Base-by-base conservation (phyloP, 371 early-diverging fungal species). In the Mucor indicus region DNA sequence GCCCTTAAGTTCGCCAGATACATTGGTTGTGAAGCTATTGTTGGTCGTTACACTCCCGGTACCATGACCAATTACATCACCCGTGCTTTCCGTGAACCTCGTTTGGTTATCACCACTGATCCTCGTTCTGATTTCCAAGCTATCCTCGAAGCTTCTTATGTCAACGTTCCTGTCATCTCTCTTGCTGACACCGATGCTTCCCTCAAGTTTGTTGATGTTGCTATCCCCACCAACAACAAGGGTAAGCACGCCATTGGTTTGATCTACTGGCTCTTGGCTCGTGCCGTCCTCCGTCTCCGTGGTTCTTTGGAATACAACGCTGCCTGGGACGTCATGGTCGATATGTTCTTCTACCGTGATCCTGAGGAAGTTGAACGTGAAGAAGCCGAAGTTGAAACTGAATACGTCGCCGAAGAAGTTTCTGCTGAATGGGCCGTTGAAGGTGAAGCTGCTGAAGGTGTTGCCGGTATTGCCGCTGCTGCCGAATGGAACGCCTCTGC, bases 41-140 rank as follows among this genome's bases (percentile, higher is more conserved):
- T 98, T 50, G 98, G 99, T 75, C 92, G 98, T 69, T 99, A 98
- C 91, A 98, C 99, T 75, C 99, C 99, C 59, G 99, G 99, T 84
- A 96, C 94, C 73, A 98, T 99, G 87, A 98, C 99, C 73, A 99
- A 99, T 84, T 96, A 98, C 84, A 95, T 93, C 80, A 98, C 99
- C 64, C 95, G 93, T 68, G 79, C 92, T 60, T 95, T 98, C 88
- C 90, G 92, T 80, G 99, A 99, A 83, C 99, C 99, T 64, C 90
- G 99, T 58, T 77, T 99, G 61, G 88, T 99, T 68, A 86, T 99
- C 64, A 96, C 96, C 62, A 92, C 98, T 56, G 99, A 99, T 83
- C 96, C 99, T 66, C 90, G 90, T 64, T 89, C 96, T 56, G 99
- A 99, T 79, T 91, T 94, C 84, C 99, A 99, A 86, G 91, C 99